Evolutionary conservation across 2,329 filamentous ascomycete genomes (phyloP).

Genomic region (Pseudogymnoascus sp.): DNA sequence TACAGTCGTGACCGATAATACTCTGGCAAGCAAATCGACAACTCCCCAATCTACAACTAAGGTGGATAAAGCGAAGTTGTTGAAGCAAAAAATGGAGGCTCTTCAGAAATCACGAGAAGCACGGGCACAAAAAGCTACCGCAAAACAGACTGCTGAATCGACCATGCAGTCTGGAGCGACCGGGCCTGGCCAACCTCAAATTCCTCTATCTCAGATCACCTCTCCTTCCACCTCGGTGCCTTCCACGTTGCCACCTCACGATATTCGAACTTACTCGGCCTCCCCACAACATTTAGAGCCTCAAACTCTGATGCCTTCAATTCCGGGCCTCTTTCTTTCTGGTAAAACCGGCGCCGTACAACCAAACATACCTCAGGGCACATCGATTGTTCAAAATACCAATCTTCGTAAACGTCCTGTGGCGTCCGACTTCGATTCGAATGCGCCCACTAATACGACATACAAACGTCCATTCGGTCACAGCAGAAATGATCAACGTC

Average conservation of each 20-base stretch:
- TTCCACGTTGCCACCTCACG: not conserved
- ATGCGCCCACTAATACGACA: constrained; percentile 27
- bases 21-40: constrained; percentile 8
- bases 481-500: constrained; percentile 47
- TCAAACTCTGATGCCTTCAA: constrained; percentile 16
- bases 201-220: not conserved
- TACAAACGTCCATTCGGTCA: constrained; percentile 54
- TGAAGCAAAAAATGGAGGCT: constrained; percentile 71
- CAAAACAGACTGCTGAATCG: constrained; percentile 19
- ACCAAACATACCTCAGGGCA: not conserved
- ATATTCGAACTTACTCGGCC: constrained; percentile 5
- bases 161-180: not conserved
- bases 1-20: constrained; percentile 14
- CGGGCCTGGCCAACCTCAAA: not conserved
- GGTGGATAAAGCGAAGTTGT: constrained; percentile 62
- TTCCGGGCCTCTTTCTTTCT: constrained; percentile 32
- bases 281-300: constrained; percentile 10
- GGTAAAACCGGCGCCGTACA: constrained; percentile 9
- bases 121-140: constrained; percentile 31
- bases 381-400: constrained; percentile 1
- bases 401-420: constrained; percentile 47
- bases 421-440: constrained; percentile 62
- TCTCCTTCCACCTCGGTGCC: not conserved
- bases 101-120: constrained; percentile 51
- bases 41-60: constrained; percentile 28